phyloP scores from a whole-genome alignment of 441 rosid genomes.

The Omphalea diandra region DNA sequence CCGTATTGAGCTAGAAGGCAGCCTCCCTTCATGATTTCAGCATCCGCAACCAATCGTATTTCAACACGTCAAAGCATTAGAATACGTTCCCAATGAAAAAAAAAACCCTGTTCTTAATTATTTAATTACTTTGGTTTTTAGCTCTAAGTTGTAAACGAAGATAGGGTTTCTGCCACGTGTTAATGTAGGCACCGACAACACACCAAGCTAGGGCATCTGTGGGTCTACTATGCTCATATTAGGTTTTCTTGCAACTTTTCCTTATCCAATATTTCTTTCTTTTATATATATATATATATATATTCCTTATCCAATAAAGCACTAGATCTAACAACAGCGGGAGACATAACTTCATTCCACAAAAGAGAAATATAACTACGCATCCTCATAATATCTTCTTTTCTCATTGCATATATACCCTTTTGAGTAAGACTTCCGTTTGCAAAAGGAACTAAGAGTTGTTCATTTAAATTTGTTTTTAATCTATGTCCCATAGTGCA shows the following conservation, averaged over 20 bases:
- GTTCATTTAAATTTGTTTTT: not conserved
- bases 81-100: not conserved
- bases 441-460: not conserved
- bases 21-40: conserved; percentile 20
- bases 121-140: not conserved
- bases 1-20: not conserved
- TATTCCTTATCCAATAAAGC: no score
- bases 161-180: conserved; percentile 19
- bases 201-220: not conserved
- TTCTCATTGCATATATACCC: not conserved
- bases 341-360: not conserved
- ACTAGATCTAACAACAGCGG: not conserved
- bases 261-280: no score
- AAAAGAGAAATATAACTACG: not conserved
- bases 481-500: no score
- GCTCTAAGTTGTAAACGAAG: conserved; percentile 1
- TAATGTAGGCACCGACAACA: conserved; percentile 4
- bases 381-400: not conserved
- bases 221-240: not conserved
- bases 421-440: not conserved
- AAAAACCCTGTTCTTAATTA: conserved; percentile 6
- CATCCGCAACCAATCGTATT: conserved; percentile 23
- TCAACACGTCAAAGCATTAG: conserved; percentile 8
- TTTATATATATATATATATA: no score
- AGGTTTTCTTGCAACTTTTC: conserved; percentile 2